Conservation (phyloP, 345 rosid species). For the Salix caprea region DNA sequence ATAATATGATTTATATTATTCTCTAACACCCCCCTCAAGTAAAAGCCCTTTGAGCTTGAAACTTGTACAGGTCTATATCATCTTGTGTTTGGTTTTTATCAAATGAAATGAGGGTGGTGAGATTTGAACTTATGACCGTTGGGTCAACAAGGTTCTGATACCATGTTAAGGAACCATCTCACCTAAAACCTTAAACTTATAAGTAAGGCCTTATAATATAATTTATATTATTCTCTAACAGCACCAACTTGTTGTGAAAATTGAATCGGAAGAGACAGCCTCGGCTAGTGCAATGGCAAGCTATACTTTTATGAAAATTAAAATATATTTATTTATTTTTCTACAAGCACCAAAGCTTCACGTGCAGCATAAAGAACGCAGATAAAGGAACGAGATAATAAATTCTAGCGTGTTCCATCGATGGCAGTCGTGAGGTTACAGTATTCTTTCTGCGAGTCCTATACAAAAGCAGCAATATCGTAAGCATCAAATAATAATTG, state of each 20-base stretch:
- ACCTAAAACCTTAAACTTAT: too few relatives aligned
- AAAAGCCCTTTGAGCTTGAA: too few relatives aligned
- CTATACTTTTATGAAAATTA: not conserved
- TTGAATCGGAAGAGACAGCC: slow-evolving; percentile 7
- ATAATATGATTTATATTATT: too few relatives aligned
- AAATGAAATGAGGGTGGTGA: too few relatives aligned
- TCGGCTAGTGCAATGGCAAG: slow-evolving; percentile 19
- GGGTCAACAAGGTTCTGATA: too few relatives aligned
- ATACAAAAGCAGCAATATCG: not conserved
- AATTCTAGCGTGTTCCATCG: not conserved
- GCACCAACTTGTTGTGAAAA: not conserved
- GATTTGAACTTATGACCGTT: too few relatives aligned
- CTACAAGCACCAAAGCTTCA: not conserved
- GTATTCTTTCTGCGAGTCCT: not conserved
- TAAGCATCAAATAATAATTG: not conserved
- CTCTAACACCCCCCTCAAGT: too few relatives aligned
- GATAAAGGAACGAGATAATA: not conserved
- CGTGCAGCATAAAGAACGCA: not conserved
- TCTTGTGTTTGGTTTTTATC: too few relatives aligned
- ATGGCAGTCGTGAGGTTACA: not conserved
- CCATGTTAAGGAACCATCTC: too few relatives aligned
- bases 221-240: too few relatives aligned
- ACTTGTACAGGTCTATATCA: too few relatives aligned
- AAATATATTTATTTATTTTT: not conserved
- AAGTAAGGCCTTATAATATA: too few relatives aligned